Conservation (phyloP, 1,284 basidiomycete genomes). For the Pseudozyma thailandica region DNA sequence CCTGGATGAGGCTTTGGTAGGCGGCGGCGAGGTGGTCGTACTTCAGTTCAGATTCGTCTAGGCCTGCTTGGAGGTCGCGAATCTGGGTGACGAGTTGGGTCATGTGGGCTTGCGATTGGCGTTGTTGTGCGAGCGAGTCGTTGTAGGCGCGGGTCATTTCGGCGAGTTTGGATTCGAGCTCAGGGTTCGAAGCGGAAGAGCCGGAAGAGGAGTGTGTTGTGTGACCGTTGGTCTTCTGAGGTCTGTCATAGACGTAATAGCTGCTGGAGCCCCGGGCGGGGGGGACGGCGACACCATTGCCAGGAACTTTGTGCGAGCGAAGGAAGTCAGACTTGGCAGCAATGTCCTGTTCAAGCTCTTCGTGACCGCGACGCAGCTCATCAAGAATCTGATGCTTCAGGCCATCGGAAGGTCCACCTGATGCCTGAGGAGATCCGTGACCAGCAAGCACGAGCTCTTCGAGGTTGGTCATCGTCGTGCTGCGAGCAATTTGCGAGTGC, state of each 20-base stretch:
- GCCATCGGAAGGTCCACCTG: conserved; percentile 69
- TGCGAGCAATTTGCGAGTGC: conserved; percentile 68
- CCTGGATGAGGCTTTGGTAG: conserved; percentile 41
- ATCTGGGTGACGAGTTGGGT: conserved; percentile 84
- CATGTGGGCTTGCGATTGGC: conserved; percentile 84
- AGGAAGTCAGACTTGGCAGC: conserved; percentile 61
- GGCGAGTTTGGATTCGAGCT: conserved; percentile 77
- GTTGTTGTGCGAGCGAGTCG: conserved; percentile 77
- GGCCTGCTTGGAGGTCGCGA: conserved; percentile 79
- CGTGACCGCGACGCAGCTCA: conserved; percentile 73
- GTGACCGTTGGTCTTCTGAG: conserved; percentile 8
- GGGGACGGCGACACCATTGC: not conserved
- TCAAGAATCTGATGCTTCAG: conserved; percentile 77
- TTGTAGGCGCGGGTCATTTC: conserved; percentile 77
- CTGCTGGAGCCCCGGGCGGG: conserved; percentile 28
- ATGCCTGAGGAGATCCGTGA: conserved; percentile 17
- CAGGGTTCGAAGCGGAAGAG: conserved; percentile 1
- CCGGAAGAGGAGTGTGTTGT: not conserved
- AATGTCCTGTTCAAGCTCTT: conserved; percentile 63
- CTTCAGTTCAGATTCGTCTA: conserved; percentile 80
- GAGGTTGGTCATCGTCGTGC: conserved; percentile 61
- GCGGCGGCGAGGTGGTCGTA: conserved; percentile 50
- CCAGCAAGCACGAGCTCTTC: conserved; percentile 57
- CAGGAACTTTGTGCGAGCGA: conserved; percentile 41
- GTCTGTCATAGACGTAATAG: conserved; percentile 52